A percentile compares a stretch with the other conserved stretches of the same genome.
phyloP scores from a whole-genome alignment of 106 monocot species.

The Triglochin maritima region DNA sequence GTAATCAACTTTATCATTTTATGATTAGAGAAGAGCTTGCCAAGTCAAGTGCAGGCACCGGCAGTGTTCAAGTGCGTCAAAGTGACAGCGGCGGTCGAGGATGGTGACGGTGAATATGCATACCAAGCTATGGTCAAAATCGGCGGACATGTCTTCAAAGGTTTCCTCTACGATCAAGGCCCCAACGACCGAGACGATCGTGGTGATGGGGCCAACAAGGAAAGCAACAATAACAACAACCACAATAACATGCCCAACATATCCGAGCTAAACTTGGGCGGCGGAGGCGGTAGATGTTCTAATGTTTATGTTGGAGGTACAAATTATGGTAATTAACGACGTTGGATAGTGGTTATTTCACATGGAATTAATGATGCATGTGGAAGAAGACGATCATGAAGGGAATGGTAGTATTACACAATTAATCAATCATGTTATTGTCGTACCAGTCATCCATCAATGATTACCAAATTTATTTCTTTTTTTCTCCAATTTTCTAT shows the following conservation, averaged over 20 bases:
- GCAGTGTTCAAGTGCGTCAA: conserved; percentile 72
- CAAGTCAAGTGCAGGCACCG: conserved; percentile 55
- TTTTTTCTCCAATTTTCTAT: too few species aligned
- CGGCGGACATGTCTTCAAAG: conserved; percentile 51
- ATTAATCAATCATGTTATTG: too few species aligned
- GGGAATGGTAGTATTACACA: too few species aligned
- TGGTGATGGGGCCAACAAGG: neutral
- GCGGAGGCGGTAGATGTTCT: neutral
- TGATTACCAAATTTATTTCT: too few species aligned
- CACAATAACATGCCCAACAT: neutral
- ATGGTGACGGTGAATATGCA: conserved; percentile 59
- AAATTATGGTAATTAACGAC: too few species aligned
- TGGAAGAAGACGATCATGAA: too few species aligned
- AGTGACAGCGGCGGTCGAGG: conserved; percentile 37
- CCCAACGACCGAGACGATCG: conserved; percentile 3
- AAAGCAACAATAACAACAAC: neutral
- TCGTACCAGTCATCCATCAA: too few species aligned
- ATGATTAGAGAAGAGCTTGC: conserved; percentile 19
- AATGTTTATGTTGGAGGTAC: neutral
- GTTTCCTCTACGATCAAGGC: conserved; percentile 50
- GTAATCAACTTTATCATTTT: too few species aligned
- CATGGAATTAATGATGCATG: too few species aligned
- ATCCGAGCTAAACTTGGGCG: conserved; percentile 4
- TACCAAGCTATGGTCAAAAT: conserved; percentile 43
- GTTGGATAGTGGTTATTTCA: too few species aligned